phyloP scores from a whole-genome alignment of 1,284 basidiomycete species.

The Phaffia rhodozyma region DNA sequence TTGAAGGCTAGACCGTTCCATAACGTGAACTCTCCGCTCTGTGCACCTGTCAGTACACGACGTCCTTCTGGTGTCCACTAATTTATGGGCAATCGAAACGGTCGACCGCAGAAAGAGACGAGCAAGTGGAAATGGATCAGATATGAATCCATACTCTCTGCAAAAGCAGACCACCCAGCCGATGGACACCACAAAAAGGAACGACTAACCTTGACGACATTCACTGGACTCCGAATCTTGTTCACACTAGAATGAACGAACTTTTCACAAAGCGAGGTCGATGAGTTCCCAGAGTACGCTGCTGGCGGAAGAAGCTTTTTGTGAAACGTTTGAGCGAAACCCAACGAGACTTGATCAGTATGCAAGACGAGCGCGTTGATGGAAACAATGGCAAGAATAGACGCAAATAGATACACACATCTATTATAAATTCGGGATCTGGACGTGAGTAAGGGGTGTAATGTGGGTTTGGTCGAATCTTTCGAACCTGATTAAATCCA shows the following conservation, averaged over 20 bases:
- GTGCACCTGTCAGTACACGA: constrained; percentile 84
- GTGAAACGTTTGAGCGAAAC: constrained; percentile 20
- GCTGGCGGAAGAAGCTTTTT: constrained; percentile 74
- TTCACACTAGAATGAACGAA: constrained; percentile 97
- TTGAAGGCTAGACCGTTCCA: constrained; percentile 99
- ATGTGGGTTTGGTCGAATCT: constrained; percentile 57
- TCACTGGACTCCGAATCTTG: constrained; percentile 94
- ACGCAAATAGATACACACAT: constrained; percentile 43
- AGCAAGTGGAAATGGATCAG: neutral
- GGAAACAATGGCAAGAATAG: neutral
- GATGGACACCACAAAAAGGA: neutral
- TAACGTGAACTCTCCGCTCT: constrained; percentile 93
- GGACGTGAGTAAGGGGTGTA: constrained; percentile 66
- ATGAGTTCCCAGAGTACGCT: constrained; percentile 76
- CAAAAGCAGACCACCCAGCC: constrained; percentile 11
- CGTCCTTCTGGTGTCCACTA: constrained; percentile 96
- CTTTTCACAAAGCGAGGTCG: constrained; percentile 84
- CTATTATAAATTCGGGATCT: constrained; percentile 66
- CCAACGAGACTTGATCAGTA: constrained; percentile 18
- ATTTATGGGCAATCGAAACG: neutral
- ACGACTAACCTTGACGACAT: constrained; percentile 69
- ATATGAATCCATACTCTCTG: neutral
- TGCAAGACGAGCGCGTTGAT: neutral
- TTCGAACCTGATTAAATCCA: constrained; percentile 32
- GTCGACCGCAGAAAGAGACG: too few relatives aligned